A percentile compares a stretch with the other conserved stretches of the same genome.
phyloP scores from a whole-genome alignment of 2,329 filamentous ascomycete genomes.

The Penicillium sp. region DNA sequence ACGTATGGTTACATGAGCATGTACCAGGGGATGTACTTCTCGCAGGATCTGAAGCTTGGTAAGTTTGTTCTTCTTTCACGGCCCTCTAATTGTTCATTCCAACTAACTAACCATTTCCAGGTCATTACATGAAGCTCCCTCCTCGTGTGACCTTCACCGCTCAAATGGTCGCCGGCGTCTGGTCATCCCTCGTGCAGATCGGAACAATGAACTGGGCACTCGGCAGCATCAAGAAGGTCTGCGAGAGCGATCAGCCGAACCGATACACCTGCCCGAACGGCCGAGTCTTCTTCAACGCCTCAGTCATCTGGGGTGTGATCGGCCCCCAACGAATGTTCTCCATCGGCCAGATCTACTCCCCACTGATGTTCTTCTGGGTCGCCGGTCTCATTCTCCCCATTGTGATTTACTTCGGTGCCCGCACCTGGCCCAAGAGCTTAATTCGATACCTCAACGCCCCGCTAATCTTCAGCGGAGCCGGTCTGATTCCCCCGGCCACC shows the following conservation, averaged over 20 bases:
- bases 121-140: constrained; percentile 67
- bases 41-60: constrained; percentile 67
- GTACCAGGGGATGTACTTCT: constrained; percentile 67
- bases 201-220: constrained; percentile 51
- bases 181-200: constrained; percentile 56
- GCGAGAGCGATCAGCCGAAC: constrained; percentile 61
- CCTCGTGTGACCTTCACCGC: constrained; percentile 57
- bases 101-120: constrained; percentile 15
- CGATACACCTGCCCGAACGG: constrained; percentile 64
- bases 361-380: constrained; percentile 73
- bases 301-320: constrained; percentile 74
- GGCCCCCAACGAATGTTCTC: constrained; percentile 73
- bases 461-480: constrained; percentile 68
- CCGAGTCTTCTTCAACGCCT: constrained; percentile 69
- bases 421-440: constrained; percentile 63
- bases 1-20: constrained; percentile 73
- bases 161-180: constrained; percentile 56
- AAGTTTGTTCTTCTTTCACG: background rate
- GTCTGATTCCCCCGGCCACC: constrained; percentile 69
- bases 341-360: constrained; percentile 63
- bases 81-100: background rate
- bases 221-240: constrained; percentile 66
- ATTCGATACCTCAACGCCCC: constrained; percentile 71
- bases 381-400: constrained; percentile 67
- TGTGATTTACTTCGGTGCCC: constrained; percentile 64